Percentiles rank a stretch among this genome's conserved stretches.
Evolutionary conservation across 192 early-diverging fungal species (phyloP).

Genomic region (Coemansia sp.): DNA sequence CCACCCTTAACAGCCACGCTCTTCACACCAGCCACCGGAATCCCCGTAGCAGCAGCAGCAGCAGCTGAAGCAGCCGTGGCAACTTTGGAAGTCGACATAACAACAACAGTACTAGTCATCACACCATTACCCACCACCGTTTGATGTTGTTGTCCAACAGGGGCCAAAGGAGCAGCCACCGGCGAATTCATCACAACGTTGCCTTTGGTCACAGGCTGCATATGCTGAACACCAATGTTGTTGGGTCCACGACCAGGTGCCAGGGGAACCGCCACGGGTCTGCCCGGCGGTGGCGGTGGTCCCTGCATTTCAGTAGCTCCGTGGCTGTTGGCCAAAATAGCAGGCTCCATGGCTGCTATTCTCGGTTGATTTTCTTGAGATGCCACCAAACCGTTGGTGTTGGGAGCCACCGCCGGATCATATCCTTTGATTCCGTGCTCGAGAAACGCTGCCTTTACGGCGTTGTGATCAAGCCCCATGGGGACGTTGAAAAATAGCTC

Average conservation of each 20-base stretch:
- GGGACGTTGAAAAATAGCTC: conserved; percentile 45
- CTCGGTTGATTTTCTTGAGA: not conserved
- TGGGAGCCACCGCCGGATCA: conserved; percentile 21
- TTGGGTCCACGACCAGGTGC: conserved; percentile 14
- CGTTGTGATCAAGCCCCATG: conserved; percentile 21
- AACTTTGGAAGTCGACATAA: conserved; percentile 14
- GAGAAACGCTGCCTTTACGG: conserved; percentile 25
- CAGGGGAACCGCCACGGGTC: conserved; percentile 17
- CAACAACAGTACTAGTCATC: conserved; percentile 30
- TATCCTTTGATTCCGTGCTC: conserved; percentile 36
- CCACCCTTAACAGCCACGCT: not conserved
- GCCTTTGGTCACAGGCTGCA: conserved; percentile 3
- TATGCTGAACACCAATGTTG: not conserved
- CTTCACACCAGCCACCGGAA: not conserved
- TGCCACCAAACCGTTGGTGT: conserved; percentile 19
- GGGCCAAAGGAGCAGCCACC: not conserved
- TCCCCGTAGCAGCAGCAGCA: not conserved
- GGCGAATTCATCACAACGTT: not conserved
- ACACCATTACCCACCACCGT: not conserved
- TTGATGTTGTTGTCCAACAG: not conserved
- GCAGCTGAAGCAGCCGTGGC: conserved; percentile 1
- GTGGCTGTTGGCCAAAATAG: not conserved
- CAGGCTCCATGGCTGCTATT: not conserved
- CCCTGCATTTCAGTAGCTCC: not conserved
- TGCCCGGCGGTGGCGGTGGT: conserved; percentile 10